Evolutionary conservation across 2,329 filamentous ascomycete genomes (phyloP).

Genomic region (Colletotrichum camelliae): DNA sequence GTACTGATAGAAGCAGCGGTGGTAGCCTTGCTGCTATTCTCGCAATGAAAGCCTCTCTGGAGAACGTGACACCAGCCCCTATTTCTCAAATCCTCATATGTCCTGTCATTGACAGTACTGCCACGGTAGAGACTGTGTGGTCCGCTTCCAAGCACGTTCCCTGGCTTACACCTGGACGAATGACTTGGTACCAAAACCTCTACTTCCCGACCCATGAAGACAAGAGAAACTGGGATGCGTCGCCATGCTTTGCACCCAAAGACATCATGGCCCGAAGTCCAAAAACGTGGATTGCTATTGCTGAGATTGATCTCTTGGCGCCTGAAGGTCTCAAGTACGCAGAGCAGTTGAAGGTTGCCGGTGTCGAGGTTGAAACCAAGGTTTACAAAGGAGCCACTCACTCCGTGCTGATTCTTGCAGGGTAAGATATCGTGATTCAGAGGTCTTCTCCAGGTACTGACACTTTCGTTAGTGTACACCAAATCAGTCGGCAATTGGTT

Average conservation of each 20-base stretch:
- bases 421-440: not conserved
- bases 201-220: slow-evolving; percentile 32
- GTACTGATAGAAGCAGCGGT: slow-evolving; percentile 15
- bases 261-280: slow-evolving; percentile 31
- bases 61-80: not conserved
- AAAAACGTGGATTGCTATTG: slow-evolving; percentile 34
- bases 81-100: slow-evolving; percentile 28
- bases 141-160: slow-evolving; percentile 26
- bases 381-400: slow-evolving; percentile 12
- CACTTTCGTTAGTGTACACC: not conserved
- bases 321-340: slow-evolving; percentile 34
- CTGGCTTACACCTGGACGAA: slow-evolving; percentile 36
- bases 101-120: slow-evolving; percentile 40
- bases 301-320: slow-evolving; percentile 38
- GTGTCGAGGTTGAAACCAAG: not conserved
- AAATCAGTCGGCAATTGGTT: not conserved
- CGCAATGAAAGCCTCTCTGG: slow-evolving; percentile 20
- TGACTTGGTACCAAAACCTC: slow-evolving; percentile 41
- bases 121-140: slow-evolving; percentile 27
- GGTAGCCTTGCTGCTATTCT: slow-evolving; percentile 23
- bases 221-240: slow-evolving; percentile 33
- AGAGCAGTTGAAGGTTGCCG: slow-evolving; percentile 24
- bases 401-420: slow-evolving; percentile 6
- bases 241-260: slow-evolving; percentile 32
- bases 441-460: not conserved